Evolutionary conservation across 2,329 filamentous ascomycete genomes (phyloP).

Genomic region (Pseudopyricularia cyperi): DNA sequence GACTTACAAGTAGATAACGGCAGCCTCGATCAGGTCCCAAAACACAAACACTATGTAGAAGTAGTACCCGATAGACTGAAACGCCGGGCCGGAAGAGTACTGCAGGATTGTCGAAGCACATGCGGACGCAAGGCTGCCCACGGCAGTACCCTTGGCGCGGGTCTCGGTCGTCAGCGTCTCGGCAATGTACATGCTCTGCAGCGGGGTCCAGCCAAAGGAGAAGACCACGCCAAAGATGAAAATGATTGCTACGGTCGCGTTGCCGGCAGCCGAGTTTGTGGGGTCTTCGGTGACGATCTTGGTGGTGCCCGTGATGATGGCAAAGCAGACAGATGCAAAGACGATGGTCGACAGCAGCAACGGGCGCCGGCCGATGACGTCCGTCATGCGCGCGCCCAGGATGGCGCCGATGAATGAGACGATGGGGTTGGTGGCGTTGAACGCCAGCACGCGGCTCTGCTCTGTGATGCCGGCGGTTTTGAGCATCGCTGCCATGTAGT

Average conservation of each 20-base stretch:
- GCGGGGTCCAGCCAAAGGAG: conserved; percentile 36
- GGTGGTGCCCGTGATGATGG: conserved; percentile 33
- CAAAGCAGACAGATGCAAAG: conserved; percentile 32
- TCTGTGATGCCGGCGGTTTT: conserved; percentile 36
- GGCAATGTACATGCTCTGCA: conserved; percentile 35
- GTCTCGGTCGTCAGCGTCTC: conserved; percentile 28
- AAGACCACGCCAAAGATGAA: conserved; percentile 39
- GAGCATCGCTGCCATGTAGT: conserved; percentile 36
- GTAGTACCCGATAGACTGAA: conserved; percentile 23
- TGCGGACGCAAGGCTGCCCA: conserved; percentile 27
- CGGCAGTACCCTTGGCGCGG: conserved; percentile 28
- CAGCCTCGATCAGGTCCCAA: conserved; percentile 25
- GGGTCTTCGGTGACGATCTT: conserved; percentile 25
- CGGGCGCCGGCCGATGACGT: conserved; percentile 43
- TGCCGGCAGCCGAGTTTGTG: conserved; percentile 10
- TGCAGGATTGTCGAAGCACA: conserved; percentile 25
- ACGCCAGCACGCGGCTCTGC: conserved; percentile 30
- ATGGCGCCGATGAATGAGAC: conserved; percentile 36
- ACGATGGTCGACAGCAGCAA: conserved; percentile 33
- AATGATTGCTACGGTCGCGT: conserved; percentile 37
- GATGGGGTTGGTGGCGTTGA: conserved; percentile 40
- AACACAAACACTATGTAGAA: conserved; percentile 29
- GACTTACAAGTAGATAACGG: conserved; percentile 25
- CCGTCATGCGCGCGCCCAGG: conserved; percentile 40
- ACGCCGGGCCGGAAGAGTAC: conserved; percentile 28